phyloP scores from a whole-genome alignment of 116 monocot species.

The Cymodocea nodosa region DNA sequence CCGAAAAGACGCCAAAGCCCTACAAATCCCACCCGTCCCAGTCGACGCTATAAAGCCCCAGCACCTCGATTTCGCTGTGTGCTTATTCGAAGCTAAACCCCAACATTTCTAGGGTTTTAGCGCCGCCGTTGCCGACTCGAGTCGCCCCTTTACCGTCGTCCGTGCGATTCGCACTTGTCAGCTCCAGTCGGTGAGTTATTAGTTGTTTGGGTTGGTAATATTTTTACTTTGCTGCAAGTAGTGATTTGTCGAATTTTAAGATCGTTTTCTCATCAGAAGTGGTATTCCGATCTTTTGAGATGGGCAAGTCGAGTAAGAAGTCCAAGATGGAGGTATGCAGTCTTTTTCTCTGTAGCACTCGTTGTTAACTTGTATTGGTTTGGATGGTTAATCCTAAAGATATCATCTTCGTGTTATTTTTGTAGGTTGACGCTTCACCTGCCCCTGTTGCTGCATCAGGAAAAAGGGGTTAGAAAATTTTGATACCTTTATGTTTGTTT shows the following conservation, averaged over 20 bases:
- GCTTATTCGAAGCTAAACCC: background rate
- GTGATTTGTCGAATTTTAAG: background rate
- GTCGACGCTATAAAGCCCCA: background rate
- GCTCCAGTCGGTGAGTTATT: background rate
- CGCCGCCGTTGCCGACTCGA: background rate
- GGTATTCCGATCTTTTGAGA: background rate
- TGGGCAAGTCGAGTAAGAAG: constrained; percentile 24
- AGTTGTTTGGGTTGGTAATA: background rate
- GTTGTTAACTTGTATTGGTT: background rate
- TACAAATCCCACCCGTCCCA: background rate
- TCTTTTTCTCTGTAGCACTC: background rate
- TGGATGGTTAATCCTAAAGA: background rate
- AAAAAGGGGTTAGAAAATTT: constrained; percentile 8
- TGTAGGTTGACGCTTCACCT: constrained; percentile 5
- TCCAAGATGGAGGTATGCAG: constrained; percentile 8
- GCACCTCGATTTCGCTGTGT: too few relatives aligned
- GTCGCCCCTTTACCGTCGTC: background rate
- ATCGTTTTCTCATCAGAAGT: background rate
- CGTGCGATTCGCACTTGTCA: background rate
- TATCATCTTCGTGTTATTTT: background rate
- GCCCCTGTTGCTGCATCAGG: background rate
- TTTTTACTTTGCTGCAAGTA: background rate
- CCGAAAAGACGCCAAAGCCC: background rate
- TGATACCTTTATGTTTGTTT: background rate
- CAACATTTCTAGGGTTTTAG: background rate